Base-by-base conservation (phyloP, 1,139 yeast species). In the Lodderomyces orthopsilosis region DNA sequence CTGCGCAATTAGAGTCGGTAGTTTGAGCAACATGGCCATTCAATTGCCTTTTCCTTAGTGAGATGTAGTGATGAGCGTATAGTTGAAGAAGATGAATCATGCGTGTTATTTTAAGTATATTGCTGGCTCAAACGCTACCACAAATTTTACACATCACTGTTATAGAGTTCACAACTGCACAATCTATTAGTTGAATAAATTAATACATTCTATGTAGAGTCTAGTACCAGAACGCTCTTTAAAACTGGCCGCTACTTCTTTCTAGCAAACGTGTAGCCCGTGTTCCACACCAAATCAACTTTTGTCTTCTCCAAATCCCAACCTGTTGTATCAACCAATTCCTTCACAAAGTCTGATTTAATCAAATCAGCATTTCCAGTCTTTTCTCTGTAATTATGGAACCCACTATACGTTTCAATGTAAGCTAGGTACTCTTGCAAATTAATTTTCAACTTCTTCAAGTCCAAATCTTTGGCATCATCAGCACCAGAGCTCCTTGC, bases 261-360 rank as follows among this genome's bases (percentile, higher is more conserved):
- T 38, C 56, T 63, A 44, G 66, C 43, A 40, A 70, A 66, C 0
- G 69, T 66, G 49, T 70, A 70, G 3, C 75, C 75, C 2, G 75
- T 62, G 41, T 63, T 67, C 70, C 70, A 73, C 7, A 62, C 68
- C 39, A 68, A 50, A 43, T 64, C 68, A 37, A 72, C 48, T 18
- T 44, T 53, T 7, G 74, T 69, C 12, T 55, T 46, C 5, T 59
- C 46, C 37, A 62, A 48, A 46, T 62, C 62, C 68, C 70, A 61
- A 13, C 69, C 69, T 26, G 66, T 51, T 37, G 54, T 61, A 2
- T 47, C 36, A 42, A 65, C 61, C 34, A 66, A 53, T 14, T 62
- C 66, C 1, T 46, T 40, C 14, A 61, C 44, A 36, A 62, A 66
- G 15, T 46, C 47, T 6, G 27, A 47, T 41, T 10, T 57, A 60